Percentiles rank a stretch among this genome's conserved stretches.
Conservation (phyloP, 176 grass and related monocot genomes). For the Microstegium vimineum region DNA sequence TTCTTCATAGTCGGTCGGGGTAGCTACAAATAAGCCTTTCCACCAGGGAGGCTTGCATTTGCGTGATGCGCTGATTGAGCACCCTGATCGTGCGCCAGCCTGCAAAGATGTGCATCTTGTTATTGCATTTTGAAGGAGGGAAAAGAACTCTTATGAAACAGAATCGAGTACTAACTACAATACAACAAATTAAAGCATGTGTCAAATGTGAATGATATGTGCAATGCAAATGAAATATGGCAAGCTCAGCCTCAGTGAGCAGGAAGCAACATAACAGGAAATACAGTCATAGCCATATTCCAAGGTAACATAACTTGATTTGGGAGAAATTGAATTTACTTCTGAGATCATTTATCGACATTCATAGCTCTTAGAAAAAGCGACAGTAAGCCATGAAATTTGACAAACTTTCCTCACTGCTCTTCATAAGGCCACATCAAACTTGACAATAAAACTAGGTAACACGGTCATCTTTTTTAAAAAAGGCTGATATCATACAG, state of each 20-base stretch:
- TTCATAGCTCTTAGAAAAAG: background rate
- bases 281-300: background rate
- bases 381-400: background rate
- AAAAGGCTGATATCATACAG: background rate
- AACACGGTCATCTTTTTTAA: background rate
- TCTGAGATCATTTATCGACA: background rate
- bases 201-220: background rate
- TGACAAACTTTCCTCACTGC: background rate
- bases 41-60: conserved; percentile 88
- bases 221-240: background rate
- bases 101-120: conserved; percentile 11
- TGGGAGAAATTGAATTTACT: background rate
- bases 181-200: background rate
- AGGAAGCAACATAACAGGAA: background rate
- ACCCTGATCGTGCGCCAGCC: conserved; percentile 67
- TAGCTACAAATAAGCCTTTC: conserved; percentile 57
- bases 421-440: too few relatives aligned
- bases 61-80: conserved; percentile 69
- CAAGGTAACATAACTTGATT: background rate
- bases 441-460: background rate
- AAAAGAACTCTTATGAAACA: background rate
- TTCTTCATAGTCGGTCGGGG: conserved; percentile 37
- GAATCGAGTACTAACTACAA: background rate
- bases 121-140: too few relatives aligned
- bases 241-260: background rate